A percentile compares a stretch with the other conserved stretches of the same genome.
Evolutionary conservation across 129 eudicot genomes (phyloP).

Genomic region (Flaveria sonorensis): DNA sequence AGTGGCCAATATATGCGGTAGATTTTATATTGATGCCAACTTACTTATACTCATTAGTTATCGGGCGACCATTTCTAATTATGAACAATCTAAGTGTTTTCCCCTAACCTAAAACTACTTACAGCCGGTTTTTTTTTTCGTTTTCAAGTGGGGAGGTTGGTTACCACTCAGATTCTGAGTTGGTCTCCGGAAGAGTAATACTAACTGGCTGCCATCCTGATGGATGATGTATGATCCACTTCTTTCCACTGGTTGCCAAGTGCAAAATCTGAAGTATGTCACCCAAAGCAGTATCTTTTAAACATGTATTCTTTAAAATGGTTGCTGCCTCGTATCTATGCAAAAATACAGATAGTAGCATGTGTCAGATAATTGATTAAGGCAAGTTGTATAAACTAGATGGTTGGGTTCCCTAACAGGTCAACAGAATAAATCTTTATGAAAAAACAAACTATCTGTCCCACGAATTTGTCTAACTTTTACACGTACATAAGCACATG

Average conservation of each 20-base stretch:
- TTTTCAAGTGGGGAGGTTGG: constrained; percentile 28
- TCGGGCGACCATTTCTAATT: constrained; percentile 13
- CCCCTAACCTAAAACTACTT: constrained; percentile 32
- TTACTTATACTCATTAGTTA: constrained; percentile 14
- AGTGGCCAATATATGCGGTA: constrained; percentile 23
- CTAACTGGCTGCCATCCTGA: constrained; percentile 93
- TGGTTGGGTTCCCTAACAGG: background rate
- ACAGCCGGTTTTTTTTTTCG: background rate
- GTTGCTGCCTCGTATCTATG: constrained; percentile 87
- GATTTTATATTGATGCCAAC: constrained; percentile 11
- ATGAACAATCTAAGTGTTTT: constrained; percentile 1
- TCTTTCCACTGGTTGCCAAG: constrained; percentile 64
- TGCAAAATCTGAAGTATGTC: constrained; percentile 75
- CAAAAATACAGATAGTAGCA: constrained; percentile 1
- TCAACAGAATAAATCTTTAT: background rate
- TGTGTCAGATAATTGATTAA: background rate
- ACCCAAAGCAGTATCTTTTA: constrained; percentile 71
- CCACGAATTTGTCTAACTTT: background rate
- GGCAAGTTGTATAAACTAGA: background rate
- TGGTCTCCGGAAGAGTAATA: constrained; percentile 58
- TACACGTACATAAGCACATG: background rate
- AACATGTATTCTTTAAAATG: constrained; percentile 63
- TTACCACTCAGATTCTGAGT: constrained; percentile 56
- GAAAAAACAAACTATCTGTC: background rate
- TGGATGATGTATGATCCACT: constrained; percentile 64